Evolutionary conservation across 108 stramenopile species (phyloP).

Genomic region (Bacterosira constricta): DNA sequence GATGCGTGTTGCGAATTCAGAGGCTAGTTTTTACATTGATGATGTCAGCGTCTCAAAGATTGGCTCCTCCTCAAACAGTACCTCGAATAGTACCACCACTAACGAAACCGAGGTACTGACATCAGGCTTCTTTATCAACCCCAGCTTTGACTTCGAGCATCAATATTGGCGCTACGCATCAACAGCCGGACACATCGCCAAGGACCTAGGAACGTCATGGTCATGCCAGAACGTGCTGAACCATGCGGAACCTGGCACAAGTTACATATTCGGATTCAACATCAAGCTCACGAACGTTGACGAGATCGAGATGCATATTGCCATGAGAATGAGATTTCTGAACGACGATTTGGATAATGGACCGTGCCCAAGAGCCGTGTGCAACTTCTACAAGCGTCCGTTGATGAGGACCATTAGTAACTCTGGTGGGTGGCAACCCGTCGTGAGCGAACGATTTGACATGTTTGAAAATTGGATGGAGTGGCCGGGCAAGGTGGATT

Average conservation of each 20-base stretch:
- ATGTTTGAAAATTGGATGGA: slow-evolving; percentile 36
- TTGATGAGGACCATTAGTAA: neutral
- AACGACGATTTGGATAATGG: slow-evolving; percentile 27
- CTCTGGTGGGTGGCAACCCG: slow-evolving; percentile 9
- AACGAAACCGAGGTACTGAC: neutral
- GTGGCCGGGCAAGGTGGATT: slow-evolving; percentile 13
- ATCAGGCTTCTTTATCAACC: slow-evolving; percentile 21
- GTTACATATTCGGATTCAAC: slow-evolving; percentile 13
- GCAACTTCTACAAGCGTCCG: slow-evolving; percentile 17
- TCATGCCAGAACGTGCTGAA: slow-evolving; percentile 5
- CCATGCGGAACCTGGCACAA: slow-evolving; percentile 2
- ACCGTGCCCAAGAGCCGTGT: slow-evolving; percentile 9
- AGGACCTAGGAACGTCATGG: slow-evolving; percentile 5
- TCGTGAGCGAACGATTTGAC: slow-evolving; percentile 11
- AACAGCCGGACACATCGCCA: neutral
- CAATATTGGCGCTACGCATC: slow-evolving; percentile 5
- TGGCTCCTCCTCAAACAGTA: neutral
- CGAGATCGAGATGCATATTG: neutral
- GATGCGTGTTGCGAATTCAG: slow-evolving; percentile 1
- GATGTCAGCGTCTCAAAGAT: slow-evolving; percentile 20
- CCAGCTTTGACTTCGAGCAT: slow-evolving; percentile 15
- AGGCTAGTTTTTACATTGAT: slow-evolving; percentile 18
- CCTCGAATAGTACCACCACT: neutral
- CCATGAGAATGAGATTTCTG: slow-evolving; percentile 25
- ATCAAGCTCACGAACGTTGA: neutral